These are phyloP conservation scores for Blumeria hordei DNA, from an alignment of 2,329 filamentous ascomycete species.

Conservation along the genomic window DNA sequence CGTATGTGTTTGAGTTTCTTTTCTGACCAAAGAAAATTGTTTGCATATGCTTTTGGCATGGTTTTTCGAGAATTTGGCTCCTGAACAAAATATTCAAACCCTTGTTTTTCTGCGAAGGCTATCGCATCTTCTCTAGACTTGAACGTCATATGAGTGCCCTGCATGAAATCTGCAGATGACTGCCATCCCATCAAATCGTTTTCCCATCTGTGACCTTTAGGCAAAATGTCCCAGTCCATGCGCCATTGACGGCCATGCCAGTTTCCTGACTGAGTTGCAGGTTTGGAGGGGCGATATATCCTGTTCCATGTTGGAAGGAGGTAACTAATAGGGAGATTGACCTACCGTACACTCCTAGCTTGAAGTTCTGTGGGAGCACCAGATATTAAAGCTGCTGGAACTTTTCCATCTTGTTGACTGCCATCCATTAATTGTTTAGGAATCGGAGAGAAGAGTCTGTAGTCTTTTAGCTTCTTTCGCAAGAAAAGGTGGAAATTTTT, in stretches of 20 bases:
- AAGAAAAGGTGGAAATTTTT: constrained; percentile 16
- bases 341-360: constrained; percentile 76
- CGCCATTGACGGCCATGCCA: constrained; percentile 75
- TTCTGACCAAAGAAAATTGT: constrained; percentile 74
- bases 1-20: constrained; percentile 73
- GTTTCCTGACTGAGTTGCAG: constrained; percentile 85
- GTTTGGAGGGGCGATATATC: constrained; percentile 77
- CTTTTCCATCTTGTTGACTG: constrained; percentile 50
- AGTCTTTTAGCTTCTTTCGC: constrained; percentile 7
- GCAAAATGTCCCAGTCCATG: constrained; percentile 93
- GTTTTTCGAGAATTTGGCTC: constrained; percentile 80
- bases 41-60: constrained; percentile 80
- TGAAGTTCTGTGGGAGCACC: constrained; percentile 87
- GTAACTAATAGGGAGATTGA: not conserved
- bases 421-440: constrained; percentile 79
- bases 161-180: constrained; percentile 83
- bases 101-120: constrained; percentile 89
- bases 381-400: constrained; percentile 69
- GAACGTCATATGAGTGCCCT: constrained; percentile 79
- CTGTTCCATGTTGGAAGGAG: constrained; percentile 22
- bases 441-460: constrained; percentile 71
- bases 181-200: constrained; percentile 98
- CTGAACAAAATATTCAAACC: constrained; percentile 97
- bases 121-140: constrained; percentile 87
- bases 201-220: constrained; percentile 92